Conservation (phyloP, 108 stramenopile genomes). For the Tribonema minus region DNA sequence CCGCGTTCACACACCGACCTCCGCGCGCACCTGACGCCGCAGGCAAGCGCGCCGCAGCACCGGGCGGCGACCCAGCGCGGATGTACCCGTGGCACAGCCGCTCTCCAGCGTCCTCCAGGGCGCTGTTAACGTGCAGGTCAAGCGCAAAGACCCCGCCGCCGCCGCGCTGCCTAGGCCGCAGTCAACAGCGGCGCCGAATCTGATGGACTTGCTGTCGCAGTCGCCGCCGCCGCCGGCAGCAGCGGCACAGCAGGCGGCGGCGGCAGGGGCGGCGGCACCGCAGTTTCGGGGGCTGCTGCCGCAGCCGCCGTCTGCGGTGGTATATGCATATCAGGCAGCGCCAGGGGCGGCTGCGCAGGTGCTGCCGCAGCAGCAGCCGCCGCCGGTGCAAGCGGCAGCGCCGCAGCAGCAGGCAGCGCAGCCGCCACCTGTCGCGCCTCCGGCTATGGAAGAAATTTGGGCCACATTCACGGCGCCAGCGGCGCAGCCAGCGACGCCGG, state of each 20-base stretch:
- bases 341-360: too few species aligned
- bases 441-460: background rate
- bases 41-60: background rate
- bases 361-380: background rate
- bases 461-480: background rate
- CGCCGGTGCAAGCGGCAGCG: background rate
- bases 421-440: background rate
- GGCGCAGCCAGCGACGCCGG: background rate
- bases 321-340: too few species aligned
- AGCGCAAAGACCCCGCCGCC: background rate
- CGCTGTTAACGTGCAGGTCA: too few species aligned
- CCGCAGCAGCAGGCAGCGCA: background rate
- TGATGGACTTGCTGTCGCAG: slow-evolving; percentile 25
- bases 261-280: background rate
- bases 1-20: too few species aligned
- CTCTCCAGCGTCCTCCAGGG: too few species aligned
- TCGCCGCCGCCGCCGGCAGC: background rate
- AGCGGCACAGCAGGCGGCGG: slow-evolving; percentile 1
- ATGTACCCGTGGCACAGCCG: too few species aligned
- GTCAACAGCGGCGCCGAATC: background rate
- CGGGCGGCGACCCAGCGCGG: too few species aligned
- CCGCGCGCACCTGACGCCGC: background rate
- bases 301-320: too few species aligned
- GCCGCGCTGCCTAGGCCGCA: background rate
- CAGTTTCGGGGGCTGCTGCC: too few species aligned